Conservation (phyloP, 495 filamentous ascomycete genomes). For the Annulohypoxylon nitens region DNA sequence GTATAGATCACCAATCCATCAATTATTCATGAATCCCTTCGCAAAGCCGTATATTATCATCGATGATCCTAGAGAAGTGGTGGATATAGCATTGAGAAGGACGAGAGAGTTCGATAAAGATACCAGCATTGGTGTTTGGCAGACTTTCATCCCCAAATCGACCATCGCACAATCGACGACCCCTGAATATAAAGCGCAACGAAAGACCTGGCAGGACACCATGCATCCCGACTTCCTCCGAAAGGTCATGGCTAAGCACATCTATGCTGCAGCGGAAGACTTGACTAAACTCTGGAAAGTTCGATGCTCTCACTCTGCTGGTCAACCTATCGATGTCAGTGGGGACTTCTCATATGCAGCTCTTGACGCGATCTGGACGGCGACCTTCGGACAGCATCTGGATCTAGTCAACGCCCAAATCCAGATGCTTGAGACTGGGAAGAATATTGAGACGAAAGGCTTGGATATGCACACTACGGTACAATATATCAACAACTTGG, state of each 20-base stretch:
- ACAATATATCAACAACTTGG: constrained; percentile 41
- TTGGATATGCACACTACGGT: constrained; percentile 42
- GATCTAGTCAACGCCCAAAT: constrained; percentile 42
- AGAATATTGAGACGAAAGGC: constrained; percentile 20
- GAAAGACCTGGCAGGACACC: constrained; percentile 51
- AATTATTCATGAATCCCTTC: constrained; percentile 44
- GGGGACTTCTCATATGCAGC: constrained; percentile 52
- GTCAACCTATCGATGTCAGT: constrained; percentile 44
- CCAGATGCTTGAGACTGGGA: constrained; percentile 34
- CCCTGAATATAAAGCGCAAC: constrained; percentile 49
- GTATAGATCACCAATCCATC: constrained; percentile 47
- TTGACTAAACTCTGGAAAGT: constrained; percentile 53
- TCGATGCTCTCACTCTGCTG: constrained; percentile 43
- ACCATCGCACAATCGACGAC: constrained; percentile 48
- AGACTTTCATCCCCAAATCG: constrained; percentile 45
- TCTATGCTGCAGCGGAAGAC: constrained; percentile 45
- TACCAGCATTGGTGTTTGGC: constrained; percentile 31
- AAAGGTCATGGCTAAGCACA: constrained; percentile 49
- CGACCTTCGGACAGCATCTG: constrained; percentile 47
- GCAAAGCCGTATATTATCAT: constrained; percentile 45
- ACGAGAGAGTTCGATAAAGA: constrained; percentile 52
- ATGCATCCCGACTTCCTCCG: constrained; percentile 53
- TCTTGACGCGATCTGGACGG: constrained; percentile 55
- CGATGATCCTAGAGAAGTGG: constrained; percentile 50
- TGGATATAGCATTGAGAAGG: constrained; percentile 50